These are phyloP conservation scores for Glycine soja DNA, from an alignment of 306 rosid species.

Conservation along the genomic window DNA sequence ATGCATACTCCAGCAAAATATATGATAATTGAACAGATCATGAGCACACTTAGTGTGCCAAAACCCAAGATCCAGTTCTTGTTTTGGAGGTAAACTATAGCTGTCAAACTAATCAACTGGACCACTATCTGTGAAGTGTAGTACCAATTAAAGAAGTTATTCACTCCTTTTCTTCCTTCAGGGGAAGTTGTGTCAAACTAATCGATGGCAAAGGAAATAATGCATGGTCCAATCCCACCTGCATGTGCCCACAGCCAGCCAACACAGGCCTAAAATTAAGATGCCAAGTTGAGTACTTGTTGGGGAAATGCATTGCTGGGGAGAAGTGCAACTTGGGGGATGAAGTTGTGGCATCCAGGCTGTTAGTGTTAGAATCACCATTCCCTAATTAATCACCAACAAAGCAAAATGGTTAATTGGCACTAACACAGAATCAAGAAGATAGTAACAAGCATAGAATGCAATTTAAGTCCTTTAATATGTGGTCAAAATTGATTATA, in stretches of 20 bases:
- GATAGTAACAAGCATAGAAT: background rate
- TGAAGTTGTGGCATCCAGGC: constrained; percentile 45
- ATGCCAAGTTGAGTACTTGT: constrained; percentile 38
- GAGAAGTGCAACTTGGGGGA: constrained; percentile 53
- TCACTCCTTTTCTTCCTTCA: constrained; percentile 58
- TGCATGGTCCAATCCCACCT: constrained; percentile 69
- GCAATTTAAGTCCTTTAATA: background rate
- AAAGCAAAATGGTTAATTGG: background rate
- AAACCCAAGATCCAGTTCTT: constrained; percentile 62
- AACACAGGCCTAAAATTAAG: constrained; percentile 45
- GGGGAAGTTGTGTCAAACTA: constrained; percentile 60
- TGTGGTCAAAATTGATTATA: background rate
- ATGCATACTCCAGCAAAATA: constrained; percentile 48
- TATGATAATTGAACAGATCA: constrained; percentile 40
- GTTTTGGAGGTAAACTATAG: constrained; percentile 55
- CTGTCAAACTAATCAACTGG: constrained; percentile 33
- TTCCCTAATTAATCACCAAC: background rate
- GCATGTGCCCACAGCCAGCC: constrained; percentile 59
- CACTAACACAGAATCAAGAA: background rate
- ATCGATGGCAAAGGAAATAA: constrained; percentile 64
- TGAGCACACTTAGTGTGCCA: constrained; percentile 46
- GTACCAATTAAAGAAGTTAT: constrained; percentile 62
- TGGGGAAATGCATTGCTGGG: constrained; percentile 43
- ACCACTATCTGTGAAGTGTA: constrained; percentile 41
- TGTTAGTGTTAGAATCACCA: constrained; percentile 1